Conservation (phyloP, 139 green algal genomes). For the Marvania coccoides region DNA sequence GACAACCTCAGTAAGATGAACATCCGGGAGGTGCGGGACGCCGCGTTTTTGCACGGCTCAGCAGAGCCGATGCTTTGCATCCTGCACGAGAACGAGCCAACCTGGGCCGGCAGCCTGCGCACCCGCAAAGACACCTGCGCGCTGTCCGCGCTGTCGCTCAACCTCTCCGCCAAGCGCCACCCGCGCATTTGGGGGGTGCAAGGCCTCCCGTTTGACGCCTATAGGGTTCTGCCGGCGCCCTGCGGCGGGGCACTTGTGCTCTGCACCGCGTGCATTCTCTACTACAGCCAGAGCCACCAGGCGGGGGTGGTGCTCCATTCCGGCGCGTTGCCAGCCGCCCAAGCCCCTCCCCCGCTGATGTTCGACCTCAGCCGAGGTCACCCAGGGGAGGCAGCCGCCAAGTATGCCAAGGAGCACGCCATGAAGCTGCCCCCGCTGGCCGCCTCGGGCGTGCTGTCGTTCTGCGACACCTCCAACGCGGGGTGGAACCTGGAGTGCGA, state of each 20-base stretch:
- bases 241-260: constrained; percentile 75
- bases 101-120: constrained; percentile 61
- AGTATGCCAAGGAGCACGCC: constrained; percentile 36
- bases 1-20: constrained; percentile 55
- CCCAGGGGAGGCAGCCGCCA: constrained; percentile 24
- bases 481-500: constrained; percentile 31
- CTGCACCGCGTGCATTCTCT: constrained; percentile 64
- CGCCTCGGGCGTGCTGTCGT: constrained; percentile 1
- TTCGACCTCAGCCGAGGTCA: constrained; percentile 25
- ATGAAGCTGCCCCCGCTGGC: constrained; percentile 49
- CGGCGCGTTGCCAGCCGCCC: background rate
- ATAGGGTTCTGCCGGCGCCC: constrained; percentile 57
- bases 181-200: constrained; percentile 67
- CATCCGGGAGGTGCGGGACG: constrained; percentile 56
- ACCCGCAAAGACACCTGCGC: constrained; percentile 66
- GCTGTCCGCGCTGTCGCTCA: constrained; percentile 73
- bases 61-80: constrained; percentile 82
- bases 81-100: constrained; percentile 76
- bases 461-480: constrained; percentile 14
- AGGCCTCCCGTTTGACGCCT: constrained; percentile 64
- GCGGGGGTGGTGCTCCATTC: constrained; percentile 21
- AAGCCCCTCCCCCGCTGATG: constrained; percentile 32
- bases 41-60: constrained; percentile 82
- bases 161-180: constrained; percentile 57
- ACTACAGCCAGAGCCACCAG: constrained; percentile 50